Conservation (phyloP, 2,329 filamentous ascomycete species). For the Fusarium poae region DNA sequence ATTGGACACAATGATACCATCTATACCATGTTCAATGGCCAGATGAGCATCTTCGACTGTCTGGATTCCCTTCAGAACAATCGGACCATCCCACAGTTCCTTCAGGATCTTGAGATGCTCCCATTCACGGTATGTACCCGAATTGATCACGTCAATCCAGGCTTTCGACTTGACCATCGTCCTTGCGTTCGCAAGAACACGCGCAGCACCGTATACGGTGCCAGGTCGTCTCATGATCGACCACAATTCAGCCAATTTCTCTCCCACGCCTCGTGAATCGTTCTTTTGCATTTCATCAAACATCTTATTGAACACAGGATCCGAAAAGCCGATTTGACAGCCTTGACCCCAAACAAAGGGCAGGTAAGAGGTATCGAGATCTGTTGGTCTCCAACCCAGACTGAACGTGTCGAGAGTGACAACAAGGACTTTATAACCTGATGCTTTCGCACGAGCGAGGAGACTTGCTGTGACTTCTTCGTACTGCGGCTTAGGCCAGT, state of each 20-base stretch:
- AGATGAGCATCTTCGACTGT: conserved; percentile 57
- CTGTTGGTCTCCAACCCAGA: conserved; percentile 76
- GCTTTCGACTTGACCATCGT: conserved; percentile 37
- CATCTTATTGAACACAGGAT: conserved; percentile 69
- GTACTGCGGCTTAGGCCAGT: conserved; percentile 71
- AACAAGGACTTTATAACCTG: conserved; percentile 74
- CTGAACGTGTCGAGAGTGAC: conserved; percentile 80
- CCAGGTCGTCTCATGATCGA: conserved; percentile 40
- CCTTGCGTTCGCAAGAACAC: conserved; percentile 30
- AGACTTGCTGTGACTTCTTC: conserved; percentile 75
- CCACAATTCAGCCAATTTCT: conserved; percentile 40
- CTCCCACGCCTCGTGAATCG: conserved; percentile 20
- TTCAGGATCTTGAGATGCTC: conserved; percentile 70
- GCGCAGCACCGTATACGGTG: conserved; percentile 41
- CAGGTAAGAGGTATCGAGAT: conserved; percentile 73
- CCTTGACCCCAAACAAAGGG: conserved; percentile 72
- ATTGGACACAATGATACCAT: conserved; percentile 59
- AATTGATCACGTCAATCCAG: conserved; percentile 46
- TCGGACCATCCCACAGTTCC: conserved; percentile 69
- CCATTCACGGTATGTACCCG: conserved; percentile 68
- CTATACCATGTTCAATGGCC: conserved; percentile 55
- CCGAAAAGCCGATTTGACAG: conserved; percentile 72
- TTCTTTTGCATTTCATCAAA: conserved; percentile 40
- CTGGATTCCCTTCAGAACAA: conserved; percentile 59
- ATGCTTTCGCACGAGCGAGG: conserved; percentile 69